These are phyloP conservation scores for Delonix regia DNA, from an alignment of 306 rosid genomes.

Conservation along the genomic window DNA sequence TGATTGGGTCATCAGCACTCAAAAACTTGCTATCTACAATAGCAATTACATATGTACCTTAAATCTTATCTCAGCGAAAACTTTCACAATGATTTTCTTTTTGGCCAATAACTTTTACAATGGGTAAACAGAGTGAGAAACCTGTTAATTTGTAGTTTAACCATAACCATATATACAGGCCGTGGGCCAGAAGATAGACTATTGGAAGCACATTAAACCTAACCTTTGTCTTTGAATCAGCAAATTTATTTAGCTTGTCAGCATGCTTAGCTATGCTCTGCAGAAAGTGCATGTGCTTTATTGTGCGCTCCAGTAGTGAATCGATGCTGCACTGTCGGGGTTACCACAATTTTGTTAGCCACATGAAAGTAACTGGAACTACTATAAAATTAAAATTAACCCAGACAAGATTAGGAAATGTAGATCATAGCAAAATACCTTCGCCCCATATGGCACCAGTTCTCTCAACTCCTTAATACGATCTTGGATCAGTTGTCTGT, in stretches of 20 bases:
- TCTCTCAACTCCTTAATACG: constrained; percentile 96
- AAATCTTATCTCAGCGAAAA: background rate
- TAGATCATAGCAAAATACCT: constrained; percentile 53
- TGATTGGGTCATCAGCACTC: constrained; percentile 12
- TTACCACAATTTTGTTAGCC: constrained; percentile 43
- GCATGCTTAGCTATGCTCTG: constrained; percentile 87
- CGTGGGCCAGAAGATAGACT: constrained; percentile 7
- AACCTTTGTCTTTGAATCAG: constrained; percentile 65
- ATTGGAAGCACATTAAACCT: background rate
- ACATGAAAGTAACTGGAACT: constrained; percentile 27
- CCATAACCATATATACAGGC: background rate
- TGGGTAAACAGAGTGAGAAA: background rate
- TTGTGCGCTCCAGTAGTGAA: constrained; percentile 87
- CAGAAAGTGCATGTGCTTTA: constrained; percentile 91
- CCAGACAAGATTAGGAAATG: constrained; percentile 21
- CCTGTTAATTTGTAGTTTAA: constrained; percentile 3
- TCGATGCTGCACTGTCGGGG: constrained; percentile 87
- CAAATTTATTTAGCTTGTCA: constrained; percentile 73
- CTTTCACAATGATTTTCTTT: background rate
- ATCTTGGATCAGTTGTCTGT: constrained; percentile 97
- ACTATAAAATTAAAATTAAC: constrained; percentile 31
- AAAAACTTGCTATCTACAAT: constrained; percentile 8
- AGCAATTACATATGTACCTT: constrained; percentile 12
- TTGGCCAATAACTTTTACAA: constrained; percentile 6
- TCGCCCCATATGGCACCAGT: constrained; percentile 88